phyloP scores from a whole-genome alignment of 2,329 filamentous ascomycete species.

The Fusarium chuoi region DNA sequence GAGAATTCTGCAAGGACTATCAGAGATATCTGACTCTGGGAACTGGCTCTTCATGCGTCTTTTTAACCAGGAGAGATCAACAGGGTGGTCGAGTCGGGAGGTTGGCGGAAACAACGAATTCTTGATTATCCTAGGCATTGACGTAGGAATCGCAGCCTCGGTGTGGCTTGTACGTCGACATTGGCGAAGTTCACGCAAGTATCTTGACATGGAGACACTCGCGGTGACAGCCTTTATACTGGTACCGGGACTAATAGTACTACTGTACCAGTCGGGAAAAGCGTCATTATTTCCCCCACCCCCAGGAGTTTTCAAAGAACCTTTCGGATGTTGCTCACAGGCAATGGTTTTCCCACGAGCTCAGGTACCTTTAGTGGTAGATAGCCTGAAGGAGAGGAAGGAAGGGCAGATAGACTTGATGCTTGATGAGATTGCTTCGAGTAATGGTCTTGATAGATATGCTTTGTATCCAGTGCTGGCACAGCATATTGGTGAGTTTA shows the following conservation, averaged over 20 bases:
- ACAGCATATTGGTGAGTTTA: conserved; percentile 14
- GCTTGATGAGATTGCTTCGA: conserved; percentile 4
- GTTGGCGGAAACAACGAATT: conserved; percentile 16
- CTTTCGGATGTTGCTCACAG: conserved; percentile 23
- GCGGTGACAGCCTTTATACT: background rate
- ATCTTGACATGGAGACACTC: background rate
- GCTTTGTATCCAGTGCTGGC: conserved; percentile 20
- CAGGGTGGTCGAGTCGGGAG: conserved; percentile 6
- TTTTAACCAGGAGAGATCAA: conserved; percentile 21
- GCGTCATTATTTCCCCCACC: conserved; percentile 8
- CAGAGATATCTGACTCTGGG: background rate
- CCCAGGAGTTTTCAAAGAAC: conserved; percentile 13
- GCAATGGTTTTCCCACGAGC: conserved; percentile 12
- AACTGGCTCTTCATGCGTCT: conserved; percentile 24
- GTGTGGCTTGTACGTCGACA: background rate
- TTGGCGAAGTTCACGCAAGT: background rate
- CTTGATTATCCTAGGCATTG: conserved; percentile 6
- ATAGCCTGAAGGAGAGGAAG: background rate
- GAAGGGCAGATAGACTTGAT: conserved; percentile 21
- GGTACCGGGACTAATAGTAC: conserved; percentile 11
- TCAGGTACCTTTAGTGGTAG: background rate
- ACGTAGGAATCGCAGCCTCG: background rate
- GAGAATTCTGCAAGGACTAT: background rate
- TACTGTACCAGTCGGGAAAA: conserved; percentile 19
- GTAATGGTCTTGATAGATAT: conserved; percentile 3